phyloP scores from a whole-genome alignment of 2,329 filamentous ascomycete genomes.

The Colletotrichum godetiae region DNA sequence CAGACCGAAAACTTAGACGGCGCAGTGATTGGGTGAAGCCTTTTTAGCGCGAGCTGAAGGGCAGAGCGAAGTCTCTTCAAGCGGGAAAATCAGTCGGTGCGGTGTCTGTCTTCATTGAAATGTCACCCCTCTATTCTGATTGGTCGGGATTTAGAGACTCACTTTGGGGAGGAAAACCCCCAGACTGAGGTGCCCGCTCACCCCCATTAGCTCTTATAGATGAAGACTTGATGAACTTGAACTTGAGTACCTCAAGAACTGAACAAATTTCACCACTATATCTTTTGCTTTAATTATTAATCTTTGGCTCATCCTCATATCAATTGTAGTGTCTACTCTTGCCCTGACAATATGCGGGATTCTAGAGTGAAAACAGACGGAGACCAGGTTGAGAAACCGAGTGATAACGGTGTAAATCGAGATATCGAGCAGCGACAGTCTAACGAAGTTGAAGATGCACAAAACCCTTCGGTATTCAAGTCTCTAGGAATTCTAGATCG shows the following conservation, averaged over 20 bases:
- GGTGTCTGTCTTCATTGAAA: slow-evolving; percentile 6
- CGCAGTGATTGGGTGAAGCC: not conserved
- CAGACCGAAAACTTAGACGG: not conserved
- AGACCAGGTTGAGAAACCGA: not conserved
- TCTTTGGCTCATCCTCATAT: not conserved
- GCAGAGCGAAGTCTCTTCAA: not conserved
- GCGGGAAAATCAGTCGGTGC: not conserved
- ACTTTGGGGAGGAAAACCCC: not conserved
- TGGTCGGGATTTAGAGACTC: not conserved
- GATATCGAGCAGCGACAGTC: slow-evolving; percentile 31
- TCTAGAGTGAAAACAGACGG: not conserved
- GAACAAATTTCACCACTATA: too few species aligned
- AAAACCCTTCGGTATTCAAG: slow-evolving; percentile 59
- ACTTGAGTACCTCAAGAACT: too few species aligned
- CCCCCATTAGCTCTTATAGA: not conserved
- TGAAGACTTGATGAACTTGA: not conserved
- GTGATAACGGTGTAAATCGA: not conserved
- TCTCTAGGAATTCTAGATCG: slow-evolving; percentile 70
- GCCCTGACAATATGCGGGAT: too few species aligned
- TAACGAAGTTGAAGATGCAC: not conserved
- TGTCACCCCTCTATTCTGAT: slow-evolving; percentile 32
- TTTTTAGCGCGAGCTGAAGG: not conserved
- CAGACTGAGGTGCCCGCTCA: not conserved
- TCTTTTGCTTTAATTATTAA: not conserved
- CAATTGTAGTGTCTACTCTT: not conserved